A percentile compares a stretch with the other conserved stretches of the same genome.
These are phyloP conservation scores for Soucietia sequanensis DNA, from an alignment of 805 yeast species.

Conservation along the genomic window DNA sequence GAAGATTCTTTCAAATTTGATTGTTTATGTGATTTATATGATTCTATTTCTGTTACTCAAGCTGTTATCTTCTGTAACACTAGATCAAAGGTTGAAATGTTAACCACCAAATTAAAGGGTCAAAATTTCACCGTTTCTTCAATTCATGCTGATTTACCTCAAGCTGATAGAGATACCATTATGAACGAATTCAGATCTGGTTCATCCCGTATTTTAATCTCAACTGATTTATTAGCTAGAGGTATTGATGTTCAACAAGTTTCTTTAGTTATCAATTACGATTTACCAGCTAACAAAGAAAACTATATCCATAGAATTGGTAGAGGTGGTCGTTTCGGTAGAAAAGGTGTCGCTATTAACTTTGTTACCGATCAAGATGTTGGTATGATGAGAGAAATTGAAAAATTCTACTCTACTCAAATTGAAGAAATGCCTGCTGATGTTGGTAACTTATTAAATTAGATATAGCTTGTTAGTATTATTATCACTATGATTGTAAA, in stretches of 20 bases:
- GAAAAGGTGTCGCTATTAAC: slow-evolving; percentile 97
- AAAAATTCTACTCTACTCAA: slow-evolving; percentile 84
- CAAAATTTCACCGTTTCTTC: slow-evolving; percentile 89
- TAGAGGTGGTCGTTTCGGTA: slow-evolving; percentile 97
- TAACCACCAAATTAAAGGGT: slow-evolving; percentile 69
- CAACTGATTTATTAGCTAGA: slow-evolving; percentile 96
- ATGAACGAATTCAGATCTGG: slow-evolving; percentile 97
- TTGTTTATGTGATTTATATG: slow-evolving; percentile 91
- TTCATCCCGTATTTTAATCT: slow-evolving; percentile 84
- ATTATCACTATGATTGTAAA: no score
- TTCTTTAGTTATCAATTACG: slow-evolving; percentile 91
- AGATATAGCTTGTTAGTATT: no score
- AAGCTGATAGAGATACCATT: slow-evolving; percentile 86
- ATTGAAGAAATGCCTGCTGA: slow-evolving; percentile 91
- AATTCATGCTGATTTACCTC: slow-evolving; percentile 96
- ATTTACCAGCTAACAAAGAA: slow-evolving; percentile 85
- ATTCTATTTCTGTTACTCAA: slow-evolving; percentile 92
- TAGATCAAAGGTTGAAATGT: slow-evolving; percentile 88
- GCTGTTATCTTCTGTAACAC: slow-evolving; percentile 98
- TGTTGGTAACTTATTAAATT: slow-evolving; percentile 50
- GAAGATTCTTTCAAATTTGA: slow-evolving; percentile 94
- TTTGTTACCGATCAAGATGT: slow-evolving; percentile 82
- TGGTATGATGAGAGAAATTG: slow-evolving; percentile 76
- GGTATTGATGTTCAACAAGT: slow-evolving; percentile 99
- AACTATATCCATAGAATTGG: slow-evolving; percentile 98